phyloP scores from a whole-genome alignment of 805 yeast species.

The Candida anglica region DNA sequence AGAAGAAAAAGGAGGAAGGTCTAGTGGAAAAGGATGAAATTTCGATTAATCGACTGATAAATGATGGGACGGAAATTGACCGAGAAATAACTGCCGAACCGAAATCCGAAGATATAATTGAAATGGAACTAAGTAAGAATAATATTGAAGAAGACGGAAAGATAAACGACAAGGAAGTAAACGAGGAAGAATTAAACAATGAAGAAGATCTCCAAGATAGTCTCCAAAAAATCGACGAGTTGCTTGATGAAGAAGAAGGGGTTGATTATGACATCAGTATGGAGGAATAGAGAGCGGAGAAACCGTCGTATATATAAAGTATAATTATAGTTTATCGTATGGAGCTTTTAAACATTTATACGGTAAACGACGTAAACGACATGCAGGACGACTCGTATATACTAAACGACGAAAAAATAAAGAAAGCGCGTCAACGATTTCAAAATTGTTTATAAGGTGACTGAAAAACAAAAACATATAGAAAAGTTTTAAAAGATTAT shows the following conservation, averaged over 20 bases:
- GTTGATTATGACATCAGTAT: conserved; percentile 33
- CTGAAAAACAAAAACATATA: too few relatives aligned
- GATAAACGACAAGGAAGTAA: conserved; percentile 9
- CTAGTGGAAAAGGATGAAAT: conserved; percentile 14
- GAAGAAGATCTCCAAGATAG: conserved; percentile 8
- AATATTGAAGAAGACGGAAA: conserved; percentile 6
- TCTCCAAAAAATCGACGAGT: conserved; percentile 27
- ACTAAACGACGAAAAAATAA: not conserved
- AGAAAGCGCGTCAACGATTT: not conserved
- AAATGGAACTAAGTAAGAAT: conserved; percentile 13
- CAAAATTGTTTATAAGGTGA: too few relatives aligned
- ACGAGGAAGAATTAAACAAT: conserved; percentile 9
- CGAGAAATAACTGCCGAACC: conserved; percentile 2
- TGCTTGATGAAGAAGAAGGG: conserved; percentile 34
- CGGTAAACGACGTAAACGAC: conserved; percentile 4
- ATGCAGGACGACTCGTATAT: not conserved
- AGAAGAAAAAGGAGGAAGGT: conserved; percentile 6
- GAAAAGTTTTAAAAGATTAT: too few relatives aligned
- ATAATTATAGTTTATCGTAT: not conserved
- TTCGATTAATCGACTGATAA: conserved; percentile 5
- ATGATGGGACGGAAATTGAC: not conserved
- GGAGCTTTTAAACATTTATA: not conserved
- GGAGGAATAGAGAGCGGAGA: conserved; percentile 9
- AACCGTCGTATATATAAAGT: not conserved
- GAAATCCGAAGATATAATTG: conserved; percentile 17